These are phyloP conservation scores for Kappamyces sp. DNA, from an alignment of 192 early-diverging fungal species.

Conservation along the genomic window DNA sequence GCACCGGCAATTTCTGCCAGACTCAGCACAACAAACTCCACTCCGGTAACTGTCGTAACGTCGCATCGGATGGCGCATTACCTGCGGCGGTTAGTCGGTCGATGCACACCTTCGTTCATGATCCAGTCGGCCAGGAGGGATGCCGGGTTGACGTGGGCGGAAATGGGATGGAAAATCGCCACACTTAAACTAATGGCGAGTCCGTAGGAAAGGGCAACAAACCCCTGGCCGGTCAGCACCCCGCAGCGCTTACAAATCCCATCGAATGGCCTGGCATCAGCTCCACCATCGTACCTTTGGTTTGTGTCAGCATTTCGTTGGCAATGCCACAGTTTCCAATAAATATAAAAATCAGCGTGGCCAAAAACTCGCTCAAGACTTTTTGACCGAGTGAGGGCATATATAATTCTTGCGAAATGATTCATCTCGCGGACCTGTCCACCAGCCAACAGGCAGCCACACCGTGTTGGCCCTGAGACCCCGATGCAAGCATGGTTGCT, in stretches of 20 bases:
- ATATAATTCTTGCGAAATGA: no score
- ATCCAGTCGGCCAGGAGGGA: slow-evolving; percentile 19
- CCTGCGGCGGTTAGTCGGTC: neutral
- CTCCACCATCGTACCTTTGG: slow-evolving; percentile 10
- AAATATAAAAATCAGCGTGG: slow-evolving; percentile 2
- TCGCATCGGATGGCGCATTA: neutral
- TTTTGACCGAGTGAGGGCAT: no score
- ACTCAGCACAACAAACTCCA: slow-evolving; percentile 21
- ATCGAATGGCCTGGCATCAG: slow-evolving; percentile 12
- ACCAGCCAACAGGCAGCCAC: no score
- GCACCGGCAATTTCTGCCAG: slow-evolving; percentile 23
- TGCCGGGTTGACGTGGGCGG: slow-evolving; percentile 28
- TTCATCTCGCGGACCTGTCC: no score
- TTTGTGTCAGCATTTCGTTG: slow-evolving; percentile 24
- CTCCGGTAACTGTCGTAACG: slow-evolving; percentile 8
- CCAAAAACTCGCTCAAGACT: neutral
- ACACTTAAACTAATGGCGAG: slow-evolving; percentile 18
- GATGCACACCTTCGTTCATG: neutral
- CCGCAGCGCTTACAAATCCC: slow-evolving; percentile 14
- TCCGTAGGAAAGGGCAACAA: slow-evolving; percentile 21
- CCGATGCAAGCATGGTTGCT: no score
- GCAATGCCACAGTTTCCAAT: slow-evolving; percentile 20
- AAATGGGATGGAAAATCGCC: slow-evolving; percentile 22
- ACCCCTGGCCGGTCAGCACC: neutral
- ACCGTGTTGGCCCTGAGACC: no score